phyloP scores from a whole-genome alignment of 1,139 yeast species.

The Citeromyces hawaiiensis region DNA sequence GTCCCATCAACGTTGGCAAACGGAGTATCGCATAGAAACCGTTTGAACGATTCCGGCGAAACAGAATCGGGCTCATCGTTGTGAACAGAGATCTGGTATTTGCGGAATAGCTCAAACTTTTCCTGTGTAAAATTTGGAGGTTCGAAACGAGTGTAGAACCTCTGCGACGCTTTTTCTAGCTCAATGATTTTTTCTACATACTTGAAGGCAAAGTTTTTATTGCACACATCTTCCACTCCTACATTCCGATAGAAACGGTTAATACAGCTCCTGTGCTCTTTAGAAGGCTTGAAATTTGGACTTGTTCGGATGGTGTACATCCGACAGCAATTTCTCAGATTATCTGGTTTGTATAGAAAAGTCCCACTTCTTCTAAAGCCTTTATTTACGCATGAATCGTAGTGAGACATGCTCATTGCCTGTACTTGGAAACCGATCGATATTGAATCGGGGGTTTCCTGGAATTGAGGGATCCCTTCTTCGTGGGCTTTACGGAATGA shows the following conservation, averaged over 20 bases:
- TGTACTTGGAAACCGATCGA: slow-evolving; percentile 18
- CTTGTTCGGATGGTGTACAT: slow-evolving; percentile 66
- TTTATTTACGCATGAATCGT: slow-evolving; percentile 50
- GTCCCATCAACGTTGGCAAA: slow-evolving; percentile 17
- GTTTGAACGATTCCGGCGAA: slow-evolving; percentile 30
- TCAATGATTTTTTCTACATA: slow-evolving; percentile 18
- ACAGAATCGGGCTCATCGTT: slow-evolving; percentile 40
- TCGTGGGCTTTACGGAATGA: no score
- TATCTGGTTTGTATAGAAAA: slow-evolving; percentile 59
- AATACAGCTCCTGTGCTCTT: slow-evolving; percentile 55
- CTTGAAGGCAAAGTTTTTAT: slow-evolving; percentile 18
- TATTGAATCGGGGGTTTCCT: no score
- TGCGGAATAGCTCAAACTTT: slow-evolving; percentile 52
- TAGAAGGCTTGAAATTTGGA: slow-evolving; percentile 28
- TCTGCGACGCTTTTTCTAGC: slow-evolving; percentile 14
- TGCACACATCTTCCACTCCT: slow-evolving; percentile 8
- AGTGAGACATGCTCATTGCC: slow-evolving; percentile 33
- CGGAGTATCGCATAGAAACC: slow-evolving; percentile 67
- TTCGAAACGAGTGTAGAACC: slow-evolving; percentile 38
- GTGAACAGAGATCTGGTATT: slow-evolving; percentile 62
- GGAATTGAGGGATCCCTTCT: no score
- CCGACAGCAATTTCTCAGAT: slow-evolving; percentile 67
- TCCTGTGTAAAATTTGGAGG: slow-evolving; percentile 39
- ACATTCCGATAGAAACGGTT: slow-evolving; percentile 45
- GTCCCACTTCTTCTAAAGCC: slow-evolving; percentile 76